These are phyloP conservation scores for Aspergillus cejpii DNA, from an alignment of 2,329 filamentous ascomycete species.

Conservation along the genomic window DNA sequence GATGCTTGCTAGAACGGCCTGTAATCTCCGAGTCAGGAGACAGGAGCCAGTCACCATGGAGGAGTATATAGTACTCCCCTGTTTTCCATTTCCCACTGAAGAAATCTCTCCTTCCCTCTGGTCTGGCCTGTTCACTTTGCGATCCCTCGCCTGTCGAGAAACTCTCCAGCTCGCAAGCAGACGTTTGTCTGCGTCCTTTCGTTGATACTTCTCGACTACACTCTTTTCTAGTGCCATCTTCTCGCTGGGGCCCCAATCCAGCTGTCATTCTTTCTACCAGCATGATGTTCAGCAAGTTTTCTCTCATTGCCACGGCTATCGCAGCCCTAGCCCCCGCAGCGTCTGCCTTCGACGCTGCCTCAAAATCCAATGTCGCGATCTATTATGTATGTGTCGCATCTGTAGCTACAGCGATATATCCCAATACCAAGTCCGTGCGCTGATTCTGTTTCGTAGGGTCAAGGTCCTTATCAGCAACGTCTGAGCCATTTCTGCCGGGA, in stretches of 20 bases:
- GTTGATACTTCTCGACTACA: constrained; percentile 37
- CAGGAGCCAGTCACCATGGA: not conserved
- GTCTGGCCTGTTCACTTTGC: constrained; percentile 8
- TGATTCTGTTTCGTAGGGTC: constrained; percentile 37
- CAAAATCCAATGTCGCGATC: constrained; percentile 46
- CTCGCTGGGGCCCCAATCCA: constrained; percentile 28
- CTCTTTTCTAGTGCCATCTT: constrained; percentile 29
- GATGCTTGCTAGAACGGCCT: not conserved
- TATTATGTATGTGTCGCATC: constrained; percentile 44
- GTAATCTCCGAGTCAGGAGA: not conserved
- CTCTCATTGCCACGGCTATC: constrained; percentile 34
- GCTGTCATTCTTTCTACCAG: constrained; percentile 28
- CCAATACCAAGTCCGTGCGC: not conserved
- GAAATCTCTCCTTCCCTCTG: constrained; percentile 8
- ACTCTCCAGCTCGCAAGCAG: constrained; percentile 18
- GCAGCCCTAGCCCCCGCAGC: constrained; percentile 27
- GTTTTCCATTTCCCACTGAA: constrained; percentile 1
- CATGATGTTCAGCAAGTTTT: constrained; percentile 33
- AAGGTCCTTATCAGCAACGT: constrained; percentile 46
- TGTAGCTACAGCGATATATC: too few relatives aligned
- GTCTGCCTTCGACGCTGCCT: constrained; percentile 37
- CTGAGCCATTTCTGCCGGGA: constrained; percentile 49
- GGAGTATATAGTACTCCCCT: not conserved
- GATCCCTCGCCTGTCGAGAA: constrained; percentile 14
- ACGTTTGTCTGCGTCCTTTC: constrained; percentile 52